Evolutionary conservation across 2,329 filamentous ascomycete species (phyloP).

Genomic region (Herpotrichia juniperi): DNA sequence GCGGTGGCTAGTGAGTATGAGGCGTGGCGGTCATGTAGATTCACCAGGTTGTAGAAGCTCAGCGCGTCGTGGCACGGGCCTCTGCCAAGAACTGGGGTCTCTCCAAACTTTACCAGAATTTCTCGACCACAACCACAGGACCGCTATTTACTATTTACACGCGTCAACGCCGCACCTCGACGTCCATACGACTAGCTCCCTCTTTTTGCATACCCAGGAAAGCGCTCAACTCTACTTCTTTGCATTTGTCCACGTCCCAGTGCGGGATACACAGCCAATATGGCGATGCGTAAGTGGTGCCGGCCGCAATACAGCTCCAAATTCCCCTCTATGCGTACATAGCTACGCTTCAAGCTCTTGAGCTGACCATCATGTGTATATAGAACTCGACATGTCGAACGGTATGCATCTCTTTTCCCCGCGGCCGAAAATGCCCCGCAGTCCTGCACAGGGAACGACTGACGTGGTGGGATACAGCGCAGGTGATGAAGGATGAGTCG

Average conservation of each 20-base stretch:
- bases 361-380: constrained; percentile 15
- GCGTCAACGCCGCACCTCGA: constrained; percentile 34
- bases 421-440: constrained; percentile 9
- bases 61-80: constrained; percentile 6
- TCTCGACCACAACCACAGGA: constrained; percentile 14
- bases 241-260: constrained; percentile 6
- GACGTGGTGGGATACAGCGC: constrained; percentile 53
- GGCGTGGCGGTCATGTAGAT: constrained; percentile 4
- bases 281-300: constrained; percentile 49
- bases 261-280: constrained; percentile 26
- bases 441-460: constrained; percentile 20
- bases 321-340: neutral
- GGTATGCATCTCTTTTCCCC: constrained; percentile 59
- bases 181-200: constrained; percentile 1
- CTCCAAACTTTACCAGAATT: constrained; percentile 18
- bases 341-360: neutral
- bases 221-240: constrained; percentile 7
- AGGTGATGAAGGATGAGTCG: constrained; percentile 94
- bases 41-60: constrained; percentile 10
- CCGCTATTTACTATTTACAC: constrained; percentile 27
- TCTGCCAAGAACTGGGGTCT: constrained; percentile 11
- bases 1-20: constrained; percentile 3
- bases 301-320: constrained; percentile 23
- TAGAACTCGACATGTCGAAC: constrained; percentile 84
- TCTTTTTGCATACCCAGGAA: neutral